Conservation (phyloP, 257 asterid species). For the Plantago ovata region DNA sequence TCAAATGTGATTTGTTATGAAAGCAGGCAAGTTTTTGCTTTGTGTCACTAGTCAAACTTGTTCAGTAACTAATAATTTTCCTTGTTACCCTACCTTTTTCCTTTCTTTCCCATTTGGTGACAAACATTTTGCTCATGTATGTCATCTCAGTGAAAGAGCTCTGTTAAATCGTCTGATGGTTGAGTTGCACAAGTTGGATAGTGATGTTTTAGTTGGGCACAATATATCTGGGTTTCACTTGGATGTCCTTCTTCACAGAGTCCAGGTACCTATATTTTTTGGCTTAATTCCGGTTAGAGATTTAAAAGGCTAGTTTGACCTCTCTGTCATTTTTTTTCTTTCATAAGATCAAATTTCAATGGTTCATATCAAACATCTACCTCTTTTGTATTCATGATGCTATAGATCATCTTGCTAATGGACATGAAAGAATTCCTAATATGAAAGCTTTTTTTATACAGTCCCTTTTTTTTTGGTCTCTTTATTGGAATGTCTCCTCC, state of each 20-base stretch:
- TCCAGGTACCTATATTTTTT: slow-evolving; percentile 56
- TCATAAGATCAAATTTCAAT: slow-evolving; percentile 18
- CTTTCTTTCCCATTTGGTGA: slow-evolving; percentile 14
- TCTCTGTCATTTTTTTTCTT: not conserved
- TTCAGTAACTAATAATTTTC: slow-evolving; percentile 10
- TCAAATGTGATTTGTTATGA: slow-evolving; percentile 63
- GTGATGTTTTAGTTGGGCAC: slow-evolving; percentile 94
- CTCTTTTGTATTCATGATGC: slow-evolving; percentile 6
- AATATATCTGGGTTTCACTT: slow-evolving; percentile 96
- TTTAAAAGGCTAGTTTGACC: slow-evolving; percentile 11
- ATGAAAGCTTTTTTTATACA: too few relatives aligned
- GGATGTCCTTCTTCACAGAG: slow-evolving; percentile 96
- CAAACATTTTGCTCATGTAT: slow-evolving; percentile 4
- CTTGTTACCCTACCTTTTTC: slow-evolving; percentile 2
- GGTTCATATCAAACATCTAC: slow-evolving; percentile 5
- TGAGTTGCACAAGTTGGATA: slow-evolving; percentile 84
- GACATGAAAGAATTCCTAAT: not conserved
- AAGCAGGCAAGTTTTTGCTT: slow-evolving; percentile 58
- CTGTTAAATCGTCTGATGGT: slow-evolving; percentile 81
- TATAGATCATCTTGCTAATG: slow-evolving; percentile 5
- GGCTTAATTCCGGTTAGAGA: slow-evolving; percentile 16
- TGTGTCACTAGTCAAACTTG: slow-evolving; percentile 8
- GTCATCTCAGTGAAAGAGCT: slow-evolving; percentile 82
- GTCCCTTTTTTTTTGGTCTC: not conserved
- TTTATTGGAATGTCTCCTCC: not conserved